Conservation (phyloP, 176 grass and related monocot species). For the Chloris gayana region DNA sequence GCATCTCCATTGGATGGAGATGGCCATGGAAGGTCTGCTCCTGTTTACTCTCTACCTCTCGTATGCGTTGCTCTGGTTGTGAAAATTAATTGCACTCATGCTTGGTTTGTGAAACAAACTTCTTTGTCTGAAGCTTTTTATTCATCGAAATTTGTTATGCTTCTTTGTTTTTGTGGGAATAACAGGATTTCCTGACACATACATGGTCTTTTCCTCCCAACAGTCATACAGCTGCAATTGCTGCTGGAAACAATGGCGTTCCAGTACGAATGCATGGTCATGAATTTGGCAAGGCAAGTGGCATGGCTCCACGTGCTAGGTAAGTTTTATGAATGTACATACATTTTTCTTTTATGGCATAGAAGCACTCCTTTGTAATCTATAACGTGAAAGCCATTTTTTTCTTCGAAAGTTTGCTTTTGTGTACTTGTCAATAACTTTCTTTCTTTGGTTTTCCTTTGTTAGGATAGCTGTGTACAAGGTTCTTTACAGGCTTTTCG, state of each 20-base stretch:
- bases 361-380: background rate
- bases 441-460: slow-evolving; percentile 29
- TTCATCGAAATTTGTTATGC: background rate
- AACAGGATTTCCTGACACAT: slow-evolving; percentile 20
- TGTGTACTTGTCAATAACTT: slow-evolving; percentile 4
- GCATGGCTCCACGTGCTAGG: slow-evolving; percentile 99
- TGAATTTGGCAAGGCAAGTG: slow-evolving; percentile 97
- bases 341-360: background rate
- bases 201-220: slow-evolving; percentile 29
- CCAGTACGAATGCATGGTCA: slow-evolving; percentile 90
- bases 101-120: background rate
- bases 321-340: slow-evolving; percentile 38
- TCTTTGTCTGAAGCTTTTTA: background rate
- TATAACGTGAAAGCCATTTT: slow-evolving; percentile 1
- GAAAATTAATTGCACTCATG: background rate
- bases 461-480: slow-evolving; percentile 96
- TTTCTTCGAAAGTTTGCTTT: background rate
- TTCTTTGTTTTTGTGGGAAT: slow-evolving; percentile 1
- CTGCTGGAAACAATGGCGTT: slow-evolving; percentile 97
- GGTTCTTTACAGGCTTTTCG: slow-evolving; percentile 97
- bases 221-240: slow-evolving; percentile 97
- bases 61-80: background rate
- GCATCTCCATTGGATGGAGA: slow-evolving; percentile 96
- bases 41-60: slow-evolving; percentile 1
- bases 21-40: slow-evolving; percentile 90